These are phyloP conservation scores for Fusarium falciforme DNA, from an alignment of 2,329 filamentous ascomycete genomes.

Conservation along the genomic window DNA sequence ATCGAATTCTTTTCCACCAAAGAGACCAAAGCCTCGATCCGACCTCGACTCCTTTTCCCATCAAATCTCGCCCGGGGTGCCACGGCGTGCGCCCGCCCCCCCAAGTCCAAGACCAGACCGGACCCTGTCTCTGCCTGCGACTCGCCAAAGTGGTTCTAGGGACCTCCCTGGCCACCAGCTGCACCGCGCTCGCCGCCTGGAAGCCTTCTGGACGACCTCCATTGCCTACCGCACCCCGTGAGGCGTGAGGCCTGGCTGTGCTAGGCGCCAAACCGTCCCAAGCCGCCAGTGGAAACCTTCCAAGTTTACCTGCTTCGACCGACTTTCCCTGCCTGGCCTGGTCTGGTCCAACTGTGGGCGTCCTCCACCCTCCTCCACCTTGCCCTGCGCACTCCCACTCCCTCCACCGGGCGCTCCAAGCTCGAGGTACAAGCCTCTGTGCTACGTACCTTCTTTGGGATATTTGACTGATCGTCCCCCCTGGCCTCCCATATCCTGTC, in stretches of 20 bases:
- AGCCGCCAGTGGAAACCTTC: slow-evolving; percentile 25
- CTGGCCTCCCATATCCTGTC: slow-evolving; percentile 32
- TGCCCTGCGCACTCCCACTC: neutral
- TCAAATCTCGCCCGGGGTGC: slow-evolving; percentile 18
- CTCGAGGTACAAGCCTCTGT: slow-evolving; percentile 28
- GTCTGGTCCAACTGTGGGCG: slow-evolving; percentile 31
- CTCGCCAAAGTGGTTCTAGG: slow-evolving; percentile 23
- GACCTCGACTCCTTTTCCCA: slow-evolving; percentile 10
- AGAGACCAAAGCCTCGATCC: neutral
- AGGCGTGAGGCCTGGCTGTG: slow-evolving; percentile 3
- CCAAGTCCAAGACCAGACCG: neutral
- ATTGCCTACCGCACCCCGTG: neutral
- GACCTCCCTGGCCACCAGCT: slow-evolving; percentile 24
- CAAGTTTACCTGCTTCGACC: slow-evolving; percentile 7
- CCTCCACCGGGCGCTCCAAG: slow-evolving; percentile 16
- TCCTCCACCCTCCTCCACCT: slow-evolving; percentile 3
- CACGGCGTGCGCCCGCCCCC: slow-evolving; percentile 21
- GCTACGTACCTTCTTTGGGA: slow-evolving; percentile 15
- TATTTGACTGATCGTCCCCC: slow-evolving; percentile 36
- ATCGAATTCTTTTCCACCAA: neutral
- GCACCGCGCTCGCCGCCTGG: slow-evolving; percentile 12
- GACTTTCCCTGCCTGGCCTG: slow-evolving; percentile 1
- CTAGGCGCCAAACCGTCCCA: slow-evolving; percentile 16
- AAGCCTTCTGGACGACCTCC: slow-evolving; percentile 1
- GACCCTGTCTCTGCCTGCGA: slow-evolving; percentile 26